Evolutionary conservation across 257 asterid genomes (phyloP).

Genomic region (Solanum lycopersicoides): DNA sequence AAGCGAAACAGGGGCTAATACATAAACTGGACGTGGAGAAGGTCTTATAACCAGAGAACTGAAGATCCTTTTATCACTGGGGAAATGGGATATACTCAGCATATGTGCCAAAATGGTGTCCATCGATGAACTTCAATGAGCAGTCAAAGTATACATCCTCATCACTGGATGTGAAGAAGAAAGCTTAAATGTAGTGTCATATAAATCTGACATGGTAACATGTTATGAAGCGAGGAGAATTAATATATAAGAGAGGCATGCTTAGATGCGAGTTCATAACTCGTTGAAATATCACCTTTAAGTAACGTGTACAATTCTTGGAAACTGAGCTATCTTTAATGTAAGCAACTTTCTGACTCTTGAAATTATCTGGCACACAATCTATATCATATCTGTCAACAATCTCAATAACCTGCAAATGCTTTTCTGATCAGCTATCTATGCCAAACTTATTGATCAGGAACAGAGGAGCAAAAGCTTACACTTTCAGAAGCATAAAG

Average conservation of each 20-base stretch:
- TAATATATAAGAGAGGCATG: not conserved
- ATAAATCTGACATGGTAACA: not conserved
- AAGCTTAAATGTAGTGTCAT: not conserved
- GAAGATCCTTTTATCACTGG: not conserved
- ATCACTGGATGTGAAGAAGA: not conserved
- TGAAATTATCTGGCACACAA: constrained; percentile 45
- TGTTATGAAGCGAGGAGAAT: not conserved
- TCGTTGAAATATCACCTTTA: constrained; percentile 29
- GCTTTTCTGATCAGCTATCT: not conserved
- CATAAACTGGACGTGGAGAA: not conserved
- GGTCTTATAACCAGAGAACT: not conserved
- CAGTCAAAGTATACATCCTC: not conserved
- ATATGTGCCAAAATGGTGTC: not conserved
- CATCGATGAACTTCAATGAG: not conserved
- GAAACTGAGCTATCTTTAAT: constrained; percentile 43
- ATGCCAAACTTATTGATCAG: not conserved
- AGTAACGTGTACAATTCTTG: constrained; percentile 47
- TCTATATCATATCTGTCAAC: constrained; percentile 61
- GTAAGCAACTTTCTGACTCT: constrained; percentile 48
- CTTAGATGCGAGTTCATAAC: not conserved
- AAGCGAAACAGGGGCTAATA: not conserved
- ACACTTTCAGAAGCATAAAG: constrained; percentile 65
- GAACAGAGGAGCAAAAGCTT: constrained; percentile 7
- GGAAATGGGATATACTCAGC: not conserved
- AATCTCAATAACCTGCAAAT: constrained; percentile 55